Evolutionary conservation across 106 monocot species (phyloP), one percentile per base, ranked within the genome.

Genomic region (Dendrobium chrysotoxum): DNA sequence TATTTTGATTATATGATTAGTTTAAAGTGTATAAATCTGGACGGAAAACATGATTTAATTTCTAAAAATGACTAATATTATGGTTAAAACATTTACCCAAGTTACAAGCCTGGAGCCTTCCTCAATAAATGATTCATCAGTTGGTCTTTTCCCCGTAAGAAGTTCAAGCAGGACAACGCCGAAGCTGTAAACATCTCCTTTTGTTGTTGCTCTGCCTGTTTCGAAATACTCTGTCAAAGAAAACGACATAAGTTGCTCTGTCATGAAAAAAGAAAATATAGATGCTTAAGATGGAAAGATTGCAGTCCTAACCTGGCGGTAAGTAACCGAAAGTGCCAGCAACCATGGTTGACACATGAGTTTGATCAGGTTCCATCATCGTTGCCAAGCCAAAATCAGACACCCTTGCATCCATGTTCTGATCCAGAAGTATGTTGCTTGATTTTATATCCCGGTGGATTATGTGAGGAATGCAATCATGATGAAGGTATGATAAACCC

Each of bases 381-480:
- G 91, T 91, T 5, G 96, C 91, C 75, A 96, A 75, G n/a, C 96
- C 96, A 53, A 96, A 96, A 83, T 96, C 93, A 1, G 93, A 93
- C 21, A 96, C 85, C 71, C 86, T 78, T 21, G 93, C 91, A 40
- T 93, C 93, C 91, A 96, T 90, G 58, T 90, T 93, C 26, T 84
- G 85, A 78, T 96, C 93, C 67, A 96, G 84, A 5, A 96, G 83
- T 75, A 96, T 93, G 84, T 96, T 96, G 80, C 96, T 96, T 46
- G 95, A 90, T 84, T 96, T 96, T 28, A 96, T 96, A 75, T 96
- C 96, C 54, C 96, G 84, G 77, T 96, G 96, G 61, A 96, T 90
- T 82, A 96, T 88, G 70, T 91, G 91, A 2, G 93, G 93, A 65
- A 96, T 83, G 47, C 93, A 96, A 47, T 96, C 96, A 58, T 96